Conservation (phyloP, 352 stramenopile species). For the Thalassiosira sp. region DNA sequence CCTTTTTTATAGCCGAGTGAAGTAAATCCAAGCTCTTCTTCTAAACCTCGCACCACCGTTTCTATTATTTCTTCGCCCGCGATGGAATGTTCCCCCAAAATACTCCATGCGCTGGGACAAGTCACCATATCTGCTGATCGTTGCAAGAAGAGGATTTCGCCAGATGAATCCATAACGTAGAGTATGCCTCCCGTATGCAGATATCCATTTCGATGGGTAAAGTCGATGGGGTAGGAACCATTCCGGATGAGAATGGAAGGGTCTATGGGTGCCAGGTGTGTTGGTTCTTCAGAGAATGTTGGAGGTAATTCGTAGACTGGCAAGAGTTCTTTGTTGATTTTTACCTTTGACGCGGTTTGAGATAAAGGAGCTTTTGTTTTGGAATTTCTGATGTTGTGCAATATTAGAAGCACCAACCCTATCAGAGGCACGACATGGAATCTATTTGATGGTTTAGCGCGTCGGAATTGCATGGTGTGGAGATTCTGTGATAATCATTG, state of each 20-base stretch:
- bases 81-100: conserved; percentile 57
- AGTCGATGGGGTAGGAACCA: conserved; percentile 34
- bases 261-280: conserved; percentile 51
- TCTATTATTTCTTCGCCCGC: conserved; percentile 25
- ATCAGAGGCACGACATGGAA: too few species aligned
- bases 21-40: conserved; percentile 52
- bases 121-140: conserved; percentile 48
- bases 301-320: conserved; percentile 14
- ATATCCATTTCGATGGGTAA: conserved; percentile 35
- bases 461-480: too few species aligned
- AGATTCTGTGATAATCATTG: too few species aligned
- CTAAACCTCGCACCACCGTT: conserved; percentile 31
- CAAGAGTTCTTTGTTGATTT: conserved; percentile 2
- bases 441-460: too few species aligned
- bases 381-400: too few species aligned
- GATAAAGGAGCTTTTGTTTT: too few species aligned
- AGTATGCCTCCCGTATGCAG: conserved; percentile 43
- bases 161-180: conserved; percentile 38
- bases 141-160: conserved; percentile 46
- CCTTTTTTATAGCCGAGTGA: background rate
- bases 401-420: too few species aligned
- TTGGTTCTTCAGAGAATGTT: conserved; percentile 13
- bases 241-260: conserved; percentile 21
- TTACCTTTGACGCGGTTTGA: too few species aligned
- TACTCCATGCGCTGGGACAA: conserved; percentile 50